phyloP scores from a whole-genome alignment of 2,329 filamentous ascomycete genomes.

The Fusarium poae region DNA sequence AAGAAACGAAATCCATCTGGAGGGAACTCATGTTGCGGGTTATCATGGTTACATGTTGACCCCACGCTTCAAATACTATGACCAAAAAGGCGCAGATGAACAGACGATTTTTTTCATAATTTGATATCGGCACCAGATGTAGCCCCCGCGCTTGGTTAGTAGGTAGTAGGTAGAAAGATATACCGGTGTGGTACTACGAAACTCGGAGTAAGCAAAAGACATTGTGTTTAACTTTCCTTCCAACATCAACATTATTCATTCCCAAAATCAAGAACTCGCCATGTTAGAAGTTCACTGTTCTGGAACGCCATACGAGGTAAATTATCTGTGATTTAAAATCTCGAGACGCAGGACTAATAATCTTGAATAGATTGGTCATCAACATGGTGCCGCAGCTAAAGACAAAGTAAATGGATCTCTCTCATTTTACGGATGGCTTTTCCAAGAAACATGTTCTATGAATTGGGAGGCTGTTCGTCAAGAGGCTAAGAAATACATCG shows the following conservation, averaged over 20 bases:
- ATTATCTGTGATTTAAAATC: fast-evolving
- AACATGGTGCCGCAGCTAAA: slow-evolving; percentile 33
- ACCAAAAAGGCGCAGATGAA: too few species aligned
- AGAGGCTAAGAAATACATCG: slow-evolving; percentile 34
- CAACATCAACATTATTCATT: neutral
- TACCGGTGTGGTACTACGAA: neutral
- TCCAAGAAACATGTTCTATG: slow-evolving; percentile 36
- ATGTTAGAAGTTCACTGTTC: slow-evolving; percentile 36
- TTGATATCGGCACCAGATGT: neutral
- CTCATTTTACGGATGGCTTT: slow-evolving; percentile 32
- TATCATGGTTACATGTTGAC: too few species aligned
- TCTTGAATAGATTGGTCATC: slow-evolving; percentile 26
- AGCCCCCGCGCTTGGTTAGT: slow-evolving; percentile 19
- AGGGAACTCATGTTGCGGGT: too few species aligned
- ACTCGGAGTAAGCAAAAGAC: slow-evolving; percentile 13
- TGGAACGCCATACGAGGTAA: slow-evolving; percentile 32
- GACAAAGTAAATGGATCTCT: slow-evolving; percentile 32
- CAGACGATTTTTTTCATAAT: neutral
- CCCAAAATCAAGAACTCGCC: fast-evolving
- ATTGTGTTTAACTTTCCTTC: neutral
- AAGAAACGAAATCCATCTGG: too few species aligned
- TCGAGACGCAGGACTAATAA: neutral
- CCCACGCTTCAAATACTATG: too few species aligned
- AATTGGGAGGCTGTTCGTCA: slow-evolving; percentile 28
- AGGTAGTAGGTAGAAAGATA: neutral